These are phyloP conservation scores for Erigeron canadensis DNA, from an alignment of 129 eudicot genomes.

Conservation along the genomic window DNA sequence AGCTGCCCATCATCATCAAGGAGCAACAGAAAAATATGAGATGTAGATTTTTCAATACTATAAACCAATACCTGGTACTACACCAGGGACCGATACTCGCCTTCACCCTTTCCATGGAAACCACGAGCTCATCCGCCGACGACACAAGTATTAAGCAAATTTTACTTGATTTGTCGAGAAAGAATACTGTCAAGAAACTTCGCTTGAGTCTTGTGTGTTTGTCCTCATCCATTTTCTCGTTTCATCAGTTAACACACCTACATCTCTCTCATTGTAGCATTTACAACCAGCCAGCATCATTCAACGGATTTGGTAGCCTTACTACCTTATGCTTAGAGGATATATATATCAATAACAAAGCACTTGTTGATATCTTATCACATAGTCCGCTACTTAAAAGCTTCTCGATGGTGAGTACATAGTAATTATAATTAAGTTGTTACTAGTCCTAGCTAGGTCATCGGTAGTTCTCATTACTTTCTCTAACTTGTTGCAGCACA, in stretches of 20 bases:
- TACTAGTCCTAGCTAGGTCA: not conserved
- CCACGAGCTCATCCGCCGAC: too few relatives aligned
- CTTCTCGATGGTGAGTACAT: not conserved
- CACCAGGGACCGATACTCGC: not conserved
- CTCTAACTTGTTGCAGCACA: not conserved
- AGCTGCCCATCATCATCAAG: too few relatives aligned
- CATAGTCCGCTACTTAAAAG: constrained; percentile 1
- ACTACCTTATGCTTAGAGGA: not conserved
- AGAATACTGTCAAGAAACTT: not conserved
- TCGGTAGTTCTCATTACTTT: not conserved
- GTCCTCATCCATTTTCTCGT: not conserved
- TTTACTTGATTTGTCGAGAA: not conserved
- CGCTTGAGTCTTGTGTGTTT: not conserved
- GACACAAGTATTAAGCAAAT: not conserved
- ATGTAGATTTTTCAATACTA: not conserved
- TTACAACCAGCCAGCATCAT: not conserved
- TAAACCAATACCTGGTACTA: not conserved
- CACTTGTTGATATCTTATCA: not conserved
- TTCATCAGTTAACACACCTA: not conserved
- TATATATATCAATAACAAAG: not conserved
- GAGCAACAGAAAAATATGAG: not conserved
- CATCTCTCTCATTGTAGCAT: not conserved
- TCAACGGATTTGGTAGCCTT: constrained; percentile 11
- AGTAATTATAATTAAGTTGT: too few relatives aligned
- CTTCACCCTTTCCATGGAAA: not conserved